Percentiles rank a stretch among this genome's conserved stretches.
Conservation (phyloP, 108 stramenopile species). For the Discostella pseudostelligera region DNA sequence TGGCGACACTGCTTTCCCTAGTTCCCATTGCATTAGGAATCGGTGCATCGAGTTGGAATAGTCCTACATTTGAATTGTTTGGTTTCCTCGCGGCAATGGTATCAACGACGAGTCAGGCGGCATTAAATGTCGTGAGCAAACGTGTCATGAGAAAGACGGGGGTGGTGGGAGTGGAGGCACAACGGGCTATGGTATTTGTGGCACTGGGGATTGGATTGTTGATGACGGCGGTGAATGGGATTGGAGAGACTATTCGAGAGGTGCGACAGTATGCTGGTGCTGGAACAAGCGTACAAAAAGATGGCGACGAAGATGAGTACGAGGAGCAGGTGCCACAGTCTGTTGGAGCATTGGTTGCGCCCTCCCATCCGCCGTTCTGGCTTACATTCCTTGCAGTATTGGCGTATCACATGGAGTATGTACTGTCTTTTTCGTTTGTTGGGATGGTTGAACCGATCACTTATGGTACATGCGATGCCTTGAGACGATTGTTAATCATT, state of each 20-base stretch:
- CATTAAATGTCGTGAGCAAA: conserved; percentile 68
- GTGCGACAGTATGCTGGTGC: conserved; percentile 6
- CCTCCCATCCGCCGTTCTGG: conserved; percentile 44
- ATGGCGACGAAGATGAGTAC: not conserved
- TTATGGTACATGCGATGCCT: conserved; percentile 73
- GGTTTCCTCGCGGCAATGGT: conserved; percentile 67
- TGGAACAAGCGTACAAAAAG: conserved; percentile 8
- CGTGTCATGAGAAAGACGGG: conserved; percentile 56
- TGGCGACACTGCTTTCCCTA: conserved; percentile 52
- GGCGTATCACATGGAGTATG: conserved; percentile 77
- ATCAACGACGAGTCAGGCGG: conserved; percentile 68
- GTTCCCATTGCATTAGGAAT: conserved; percentile 75
- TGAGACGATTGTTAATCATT: conserved; percentile 70
- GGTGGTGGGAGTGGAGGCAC: conserved; percentile 57
- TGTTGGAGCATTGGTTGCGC: conserved; percentile 5
- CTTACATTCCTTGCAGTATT: conserved; percentile 52
- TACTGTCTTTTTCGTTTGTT: conserved; percentile 71
- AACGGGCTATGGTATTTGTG: conserved; percentile 74
- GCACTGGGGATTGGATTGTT: conserved; percentile 52
- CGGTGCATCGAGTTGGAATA: conserved; percentile 74
- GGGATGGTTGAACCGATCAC: conserved; percentile 70
- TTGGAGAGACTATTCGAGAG: conserved; percentile 33
- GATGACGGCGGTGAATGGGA: conserved; percentile 32
- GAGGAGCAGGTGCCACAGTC: conserved; percentile 5
- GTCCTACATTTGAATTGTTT: conserved; percentile 65